Evolutionary conservation across 805 yeast genomes (phyloP), one percentile per base, ranked within the genome.

Genomic region (Hanseniaspora thailandica): DNA sequence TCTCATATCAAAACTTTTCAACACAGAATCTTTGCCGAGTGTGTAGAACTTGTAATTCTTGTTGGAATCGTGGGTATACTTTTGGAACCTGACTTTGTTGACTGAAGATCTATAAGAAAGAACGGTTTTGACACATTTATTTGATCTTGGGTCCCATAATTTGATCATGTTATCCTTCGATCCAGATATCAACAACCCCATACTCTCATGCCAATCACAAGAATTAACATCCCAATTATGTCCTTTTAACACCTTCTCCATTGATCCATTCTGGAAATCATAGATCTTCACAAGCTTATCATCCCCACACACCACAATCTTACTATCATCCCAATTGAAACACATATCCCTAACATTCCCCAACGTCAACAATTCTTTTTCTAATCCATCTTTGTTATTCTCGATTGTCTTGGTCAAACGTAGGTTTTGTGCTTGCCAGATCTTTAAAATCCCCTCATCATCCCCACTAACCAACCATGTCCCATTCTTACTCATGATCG

Each of bases 141-240:
- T 80, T 5, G 79, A 73, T 57, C 98, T 75, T 10, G 99, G 99
- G 65, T 93, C 99, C 98, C 98, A 93, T 25, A 93, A 71, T 68
- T 89, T 88, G 46, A 93, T 78, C 59, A 88, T 71, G 66, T 94
- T 94, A 68, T 93, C 99, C 65, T 94, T 93, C 0, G 97, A 93
- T 0, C 97, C 99, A 57, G 89, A 78, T 0, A 84, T 96, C 48
- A 93, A 75, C 26, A 93, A 72, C 0, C 97, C 96, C 67, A 86
- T 70, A 12, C 76, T 73, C 5, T 95, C 86, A 67, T 93, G 99
- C 99, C 99, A 93, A 66, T 93, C 97, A 52, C 94, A 86, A 52
- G 89, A 80, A 64, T 93, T 93, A 22, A 93, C 97, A 68, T 93
- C 99, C 99, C 99, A 93, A 65, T 94, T 96, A 68, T 93, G 99